phyloP scores from a whole-genome alignment of 2,329 filamentous ascomycete species.

The Drechslerella stenobrocha region DNA sequence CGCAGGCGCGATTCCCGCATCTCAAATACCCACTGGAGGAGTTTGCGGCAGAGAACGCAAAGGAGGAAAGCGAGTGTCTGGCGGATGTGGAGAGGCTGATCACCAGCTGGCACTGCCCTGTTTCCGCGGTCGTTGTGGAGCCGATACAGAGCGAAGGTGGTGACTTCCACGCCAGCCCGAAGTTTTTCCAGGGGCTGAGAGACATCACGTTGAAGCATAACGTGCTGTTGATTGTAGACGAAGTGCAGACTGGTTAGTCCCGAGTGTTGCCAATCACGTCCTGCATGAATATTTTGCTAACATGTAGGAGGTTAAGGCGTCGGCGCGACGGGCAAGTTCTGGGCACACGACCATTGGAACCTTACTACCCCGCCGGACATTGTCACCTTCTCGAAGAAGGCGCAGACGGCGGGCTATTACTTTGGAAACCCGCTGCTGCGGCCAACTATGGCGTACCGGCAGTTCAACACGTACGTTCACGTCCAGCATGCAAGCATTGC shows the following conservation, averaged over 20 bases:
- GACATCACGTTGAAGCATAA: conserved; percentile 75
- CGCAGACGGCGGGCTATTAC: conserved; percentile 91
- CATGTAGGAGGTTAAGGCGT: too few species aligned
- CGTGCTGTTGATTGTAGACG: conserved; percentile 86
- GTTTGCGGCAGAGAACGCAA: conserved; percentile 76
- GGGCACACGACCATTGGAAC: conserved; percentile 95
- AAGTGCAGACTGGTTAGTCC: conserved; percentile 77
- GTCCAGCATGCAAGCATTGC: background rate
- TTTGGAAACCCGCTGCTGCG: conserved; percentile 76
- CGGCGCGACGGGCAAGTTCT: conserved; percentile 90
- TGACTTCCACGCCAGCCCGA: conserved; percentile 87
- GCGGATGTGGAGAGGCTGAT: conserved; percentile 82
- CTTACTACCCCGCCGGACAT: conserved; percentile 80
- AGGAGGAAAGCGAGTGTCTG: conserved; percentile 77
- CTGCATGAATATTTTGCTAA: too few species aligned
- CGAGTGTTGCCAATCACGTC: too few species aligned
- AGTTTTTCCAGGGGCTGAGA: conserved; percentile 83
- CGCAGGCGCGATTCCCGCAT: conserved; percentile 79
- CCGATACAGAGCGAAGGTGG: conserved; percentile 92
- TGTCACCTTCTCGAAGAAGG: conserved; percentile 95
- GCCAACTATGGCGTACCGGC: conserved; percentile 90
- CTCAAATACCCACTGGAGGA: conserved; percentile 86
- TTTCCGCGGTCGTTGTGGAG: conserved; percentile 81
- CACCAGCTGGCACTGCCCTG: conserved; percentile 70
- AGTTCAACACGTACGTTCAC: conserved; percentile 77